These are phyloP conservation scores for Silene coronaria DNA, from an alignment of 179 eudicot genomes.

Conservation along the genomic window DNA sequence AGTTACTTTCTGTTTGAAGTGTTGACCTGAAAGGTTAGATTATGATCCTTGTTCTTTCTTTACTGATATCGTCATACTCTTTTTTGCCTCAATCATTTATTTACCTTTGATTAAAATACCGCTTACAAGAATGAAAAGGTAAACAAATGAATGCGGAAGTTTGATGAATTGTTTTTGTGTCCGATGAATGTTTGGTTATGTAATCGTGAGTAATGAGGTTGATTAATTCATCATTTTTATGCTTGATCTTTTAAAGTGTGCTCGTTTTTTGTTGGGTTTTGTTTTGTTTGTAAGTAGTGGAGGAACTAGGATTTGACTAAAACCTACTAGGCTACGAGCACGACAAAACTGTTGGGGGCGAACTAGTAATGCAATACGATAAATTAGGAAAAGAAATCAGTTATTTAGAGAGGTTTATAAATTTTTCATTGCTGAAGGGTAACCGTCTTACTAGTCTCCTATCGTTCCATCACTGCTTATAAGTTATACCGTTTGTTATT, in stretches of 20 bases:
- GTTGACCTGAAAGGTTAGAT: slow-evolving; percentile 13
- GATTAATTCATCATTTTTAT: background rate
- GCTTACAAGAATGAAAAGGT: background rate
- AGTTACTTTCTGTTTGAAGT: slow-evolving; percentile 3
- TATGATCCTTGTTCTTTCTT: background rate
- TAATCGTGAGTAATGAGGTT: background rate
- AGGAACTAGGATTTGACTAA: too few species aligned
- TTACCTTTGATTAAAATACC: too few species aligned
- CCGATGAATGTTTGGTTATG: background rate
- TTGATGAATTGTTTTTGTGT: background rate
- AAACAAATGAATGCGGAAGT: background rate
- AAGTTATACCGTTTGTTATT: background rate
- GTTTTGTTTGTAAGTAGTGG: too few species aligned
- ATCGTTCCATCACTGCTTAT: too few species aligned
- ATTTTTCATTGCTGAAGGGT: too few species aligned
- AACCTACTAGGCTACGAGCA: too few species aligned
- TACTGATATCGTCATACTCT: background rate
- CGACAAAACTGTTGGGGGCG: too few species aligned
- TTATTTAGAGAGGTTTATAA: too few species aligned
- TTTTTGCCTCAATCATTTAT: too few species aligned
- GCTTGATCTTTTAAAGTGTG: background rate
- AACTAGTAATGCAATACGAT: too few species aligned
- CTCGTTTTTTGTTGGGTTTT: background rate
- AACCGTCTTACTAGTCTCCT: too few species aligned
- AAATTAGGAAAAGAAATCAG: too few species aligned